Evolutionary conservation across 1,284 basidiomycete genomes (phyloP).

Genomic region (Fistulinella cinereoalba): DNA sequence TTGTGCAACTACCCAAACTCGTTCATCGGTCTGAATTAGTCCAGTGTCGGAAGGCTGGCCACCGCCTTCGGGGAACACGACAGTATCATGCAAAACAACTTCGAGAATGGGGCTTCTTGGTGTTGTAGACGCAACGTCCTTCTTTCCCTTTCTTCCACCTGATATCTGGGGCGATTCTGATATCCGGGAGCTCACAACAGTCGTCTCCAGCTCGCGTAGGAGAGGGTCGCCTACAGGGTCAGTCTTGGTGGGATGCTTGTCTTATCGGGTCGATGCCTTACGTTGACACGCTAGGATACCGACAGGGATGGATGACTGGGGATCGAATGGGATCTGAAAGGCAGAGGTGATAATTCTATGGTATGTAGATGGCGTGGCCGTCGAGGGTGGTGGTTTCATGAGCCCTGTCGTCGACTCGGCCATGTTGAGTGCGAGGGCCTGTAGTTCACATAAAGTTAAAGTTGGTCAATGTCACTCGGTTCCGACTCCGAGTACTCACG

Average conservation of each 20-base stretch:
- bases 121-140: conserved; percentile 40
- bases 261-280: conserved; percentile 31
- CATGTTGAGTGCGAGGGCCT: too few species aligned
- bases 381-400: conserved; percentile 34
- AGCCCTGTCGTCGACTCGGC: conserved; percentile 36
- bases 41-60: conserved; percentile 85
- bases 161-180: conserved; percentile 42
- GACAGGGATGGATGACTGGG: conserved; percentile 55
- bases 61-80: conserved; percentile 89
- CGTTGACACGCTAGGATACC: conserved; percentile 73
- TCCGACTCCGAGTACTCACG: too few species aligned
- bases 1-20: conserved; percentile 63
- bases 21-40: conserved; percentile 45
- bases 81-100: conserved; percentile 74
- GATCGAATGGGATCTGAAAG: conserved; percentile 51
- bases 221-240: conserved; percentile 60
- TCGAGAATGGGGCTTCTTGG: conserved; percentile 52
- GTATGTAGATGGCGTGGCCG: conserved; percentile 50
- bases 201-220: conserved; percentile 52
- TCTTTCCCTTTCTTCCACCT: conserved; percentile 46
- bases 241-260: conserved; percentile 8
- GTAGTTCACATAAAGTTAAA: too few species aligned
- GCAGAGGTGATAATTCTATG: conserved; percentile 61
- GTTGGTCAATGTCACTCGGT: too few species aligned
- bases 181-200: conserved; percentile 47